A percentile compares a stretch with the other conserved stretches of the same genome.
Conservation (phyloP, 306 rosid genomes). For the Ammopiptanthus mongolicus region DNA sequence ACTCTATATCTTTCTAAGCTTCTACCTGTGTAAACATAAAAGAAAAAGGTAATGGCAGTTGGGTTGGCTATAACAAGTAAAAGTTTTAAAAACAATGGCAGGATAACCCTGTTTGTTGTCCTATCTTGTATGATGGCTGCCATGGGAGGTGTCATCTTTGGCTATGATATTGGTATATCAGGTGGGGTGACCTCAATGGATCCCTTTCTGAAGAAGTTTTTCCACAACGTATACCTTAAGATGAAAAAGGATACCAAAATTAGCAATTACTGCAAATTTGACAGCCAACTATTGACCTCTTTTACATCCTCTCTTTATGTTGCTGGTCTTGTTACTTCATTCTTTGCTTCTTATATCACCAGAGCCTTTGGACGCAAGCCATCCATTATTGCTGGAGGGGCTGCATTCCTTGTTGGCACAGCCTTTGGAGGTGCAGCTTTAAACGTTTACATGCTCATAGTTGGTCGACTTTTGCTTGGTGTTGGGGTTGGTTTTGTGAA, state of each 20-base stretch:
- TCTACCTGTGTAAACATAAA: not conserved
- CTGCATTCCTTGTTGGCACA: constrained; percentile 57
- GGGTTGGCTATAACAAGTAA: constrained; percentile 21
- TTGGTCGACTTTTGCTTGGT: constrained; percentile 69
- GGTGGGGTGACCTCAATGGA: constrained; percentile 76
- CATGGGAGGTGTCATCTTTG: constrained; percentile 40
- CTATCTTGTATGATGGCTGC: constrained; percentile 44
- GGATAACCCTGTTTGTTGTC: constrained; percentile 26
- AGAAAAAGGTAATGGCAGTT: constrained; percentile 22
- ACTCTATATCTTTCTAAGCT: not conserved
- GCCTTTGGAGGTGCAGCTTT: constrained; percentile 63
- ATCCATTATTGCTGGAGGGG: constrained; percentile 58
- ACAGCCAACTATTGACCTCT: constrained; percentile 56
- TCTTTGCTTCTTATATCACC: constrained; percentile 58
- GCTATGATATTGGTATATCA: constrained; percentile 42
- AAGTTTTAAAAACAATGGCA: constrained; percentile 20
- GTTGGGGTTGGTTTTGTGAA: constrained; percentile 80
- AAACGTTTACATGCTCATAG: constrained; percentile 60
- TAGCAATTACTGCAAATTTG: constrained; percentile 70
- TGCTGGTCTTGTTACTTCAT: constrained; percentile 65
- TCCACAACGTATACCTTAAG: constrained; percentile 43
- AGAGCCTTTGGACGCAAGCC: constrained; percentile 58
- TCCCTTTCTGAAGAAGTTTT: constrained; percentile 60
- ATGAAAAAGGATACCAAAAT: constrained; percentile 46
- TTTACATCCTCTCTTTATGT: constrained; percentile 76